Conservation (phyloP, 495 filamentous ascomycete genomes). For the Podospora comata region DNA sequence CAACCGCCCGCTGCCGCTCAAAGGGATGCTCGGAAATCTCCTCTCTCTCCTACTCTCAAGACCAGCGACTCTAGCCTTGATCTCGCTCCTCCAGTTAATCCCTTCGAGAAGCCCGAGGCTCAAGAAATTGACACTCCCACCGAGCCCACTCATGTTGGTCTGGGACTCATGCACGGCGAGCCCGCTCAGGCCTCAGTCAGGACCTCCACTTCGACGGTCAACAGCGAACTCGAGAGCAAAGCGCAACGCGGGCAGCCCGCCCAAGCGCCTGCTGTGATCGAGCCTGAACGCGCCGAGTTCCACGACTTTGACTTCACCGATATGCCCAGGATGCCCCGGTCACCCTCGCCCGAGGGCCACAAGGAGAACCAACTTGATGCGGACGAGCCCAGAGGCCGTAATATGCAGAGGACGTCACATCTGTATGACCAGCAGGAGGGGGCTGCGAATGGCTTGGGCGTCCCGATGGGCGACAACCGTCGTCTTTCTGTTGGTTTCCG, state of each 20-base stretch:
- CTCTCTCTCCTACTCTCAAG: slow-evolving; percentile 12
- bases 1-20: slow-evolving; percentile 38
- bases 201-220: slow-evolving; percentile 18
- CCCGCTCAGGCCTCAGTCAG: slow-evolving; percentile 24
- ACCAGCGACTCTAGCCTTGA: slow-evolving; percentile 29
- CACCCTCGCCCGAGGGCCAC: slow-evolving; percentile 14
- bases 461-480: slow-evolving; percentile 60
- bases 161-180: slow-evolving; percentile 25
- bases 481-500: slow-evolving; percentile 85
- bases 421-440: slow-evolving; percentile 35
- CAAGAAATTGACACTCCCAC: slow-evolving; percentile 20
- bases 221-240: slow-evolving; percentile 8
- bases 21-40: slow-evolving; percentile 24
- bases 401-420: slow-evolving; percentile 36
- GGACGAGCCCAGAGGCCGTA: slow-evolving; percentile 32
- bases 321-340: slow-evolving; percentile 18
- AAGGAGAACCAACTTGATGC: slow-evolving; percentile 17
- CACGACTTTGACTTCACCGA: slow-evolving; percentile 28
- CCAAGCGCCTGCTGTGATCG: slow-evolving; percentile 12
- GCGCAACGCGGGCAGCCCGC: slow-evolving; percentile 13
- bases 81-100: slow-evolving; percentile 18
- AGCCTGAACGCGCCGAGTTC: slow-evolving; percentile 31
- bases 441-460: slow-evolving; percentile 44
- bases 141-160: slow-evolving; percentile 18
- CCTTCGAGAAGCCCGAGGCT: slow-evolving; percentile 22